Base-by-base conservation (phyloP, 2,329 filamentous ascomycete species). In the Gnomoniopsis sp. region DNA sequence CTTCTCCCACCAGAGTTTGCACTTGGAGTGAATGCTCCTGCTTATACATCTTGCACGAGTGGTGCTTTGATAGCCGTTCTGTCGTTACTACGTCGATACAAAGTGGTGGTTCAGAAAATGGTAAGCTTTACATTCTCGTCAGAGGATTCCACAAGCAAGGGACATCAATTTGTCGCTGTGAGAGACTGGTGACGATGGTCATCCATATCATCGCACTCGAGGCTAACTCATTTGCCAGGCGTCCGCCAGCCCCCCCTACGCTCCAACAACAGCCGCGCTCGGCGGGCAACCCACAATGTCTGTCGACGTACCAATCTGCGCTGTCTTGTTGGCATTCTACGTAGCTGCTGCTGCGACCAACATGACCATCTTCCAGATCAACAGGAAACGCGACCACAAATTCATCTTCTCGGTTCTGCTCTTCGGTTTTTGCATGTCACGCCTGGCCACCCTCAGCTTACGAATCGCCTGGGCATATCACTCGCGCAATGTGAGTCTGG, bases 231-330 rank as follows among this genome's bases (percentile, higher is more conserved):
- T 14, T 6, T 3, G 6, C 49, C 46, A 57, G 55, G 43, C 49
- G 41, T 21, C 26, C 14, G 61, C 60, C 8, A 70, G 70, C 3
- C 71, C 72, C 7, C 77, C 77, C 2, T 80, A 79, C 57, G 65
- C 70, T 4, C 75, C 78, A 2, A 67, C 63, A 14, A 72, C 66
- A 14, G 84, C 86, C 46, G 66, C 69, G 17, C 71, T 86, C 19
- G 87, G 88, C 58, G 83, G 86, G 23, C 64, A 74, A 8, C 88
- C 90, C 1, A 81, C 77, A 1, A 67, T 78, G 3, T 62, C 68
- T 2, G 73, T 88, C 62, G 89, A 93, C 69, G 78, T 86, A 8
- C 86, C 88, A 41, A 79, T 91, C 68, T 83, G 77, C 61, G 77
- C 80, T 54, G 80, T 90, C 58, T 82, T 92, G 62, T 70, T 91